Evolutionary conservation across 2,329 filamentous ascomycete species (phyloP).

Genomic region (Clonostachys byssicola): DNA sequence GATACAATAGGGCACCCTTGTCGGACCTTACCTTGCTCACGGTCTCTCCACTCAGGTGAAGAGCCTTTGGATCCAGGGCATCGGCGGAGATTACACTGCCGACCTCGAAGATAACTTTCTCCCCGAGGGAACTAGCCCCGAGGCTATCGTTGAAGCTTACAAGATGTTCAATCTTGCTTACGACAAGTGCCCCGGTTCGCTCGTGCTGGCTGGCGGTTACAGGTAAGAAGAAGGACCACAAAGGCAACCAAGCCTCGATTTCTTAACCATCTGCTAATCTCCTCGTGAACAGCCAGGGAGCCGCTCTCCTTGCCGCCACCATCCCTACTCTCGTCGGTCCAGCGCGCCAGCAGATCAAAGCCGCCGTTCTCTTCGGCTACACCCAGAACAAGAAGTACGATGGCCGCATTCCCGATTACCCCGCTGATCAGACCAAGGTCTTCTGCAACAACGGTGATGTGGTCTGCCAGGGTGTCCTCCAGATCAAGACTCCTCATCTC

Average conservation of each 20-base stretch:
- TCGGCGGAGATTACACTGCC: slow-evolving; percentile 24
- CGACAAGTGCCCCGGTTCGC: slow-evolving; percentile 26
- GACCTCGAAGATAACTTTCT: slow-evolving; percentile 23
- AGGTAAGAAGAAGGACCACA: slow-evolving; percentile 5
- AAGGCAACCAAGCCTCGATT: neutral
- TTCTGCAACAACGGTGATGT: slow-evolving; percentile 24
- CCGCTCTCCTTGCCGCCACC: slow-evolving; percentile 16
- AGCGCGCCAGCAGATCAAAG: slow-evolving; percentile 14
- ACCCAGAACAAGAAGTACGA: slow-evolving; percentile 21
- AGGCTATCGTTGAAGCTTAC: slow-evolving; percentile 24
- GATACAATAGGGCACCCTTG: slow-evolving; percentile 5
- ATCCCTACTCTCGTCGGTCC: slow-evolving; percentile 13
- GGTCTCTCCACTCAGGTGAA: slow-evolving; percentile 10
- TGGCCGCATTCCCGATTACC: slow-evolving; percentile 27
- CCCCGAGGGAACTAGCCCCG: slow-evolving; percentile 19
- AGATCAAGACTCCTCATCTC: too few species aligned
- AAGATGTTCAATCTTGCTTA: slow-evolving; percentile 24
- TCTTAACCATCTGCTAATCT: neutral
- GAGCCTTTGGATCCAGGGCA: slow-evolving; percentile 10
- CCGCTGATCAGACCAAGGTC: slow-evolving; percentile 26
- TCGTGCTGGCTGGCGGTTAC: slow-evolving; percentile 30
- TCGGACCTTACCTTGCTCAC: slow-evolving; percentile 11
- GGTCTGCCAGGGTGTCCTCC: too few species aligned
- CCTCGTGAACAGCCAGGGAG: slow-evolving; percentile 17
- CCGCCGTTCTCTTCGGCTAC: slow-evolving; percentile 15